A percentile compares a stretch with the other conserved stretches of the same genome.
These are phyloP conservation scores for Medakamo hakoo DNA, from an alignment of 139 green algal genomes.

Conservation along the genomic window DNA sequence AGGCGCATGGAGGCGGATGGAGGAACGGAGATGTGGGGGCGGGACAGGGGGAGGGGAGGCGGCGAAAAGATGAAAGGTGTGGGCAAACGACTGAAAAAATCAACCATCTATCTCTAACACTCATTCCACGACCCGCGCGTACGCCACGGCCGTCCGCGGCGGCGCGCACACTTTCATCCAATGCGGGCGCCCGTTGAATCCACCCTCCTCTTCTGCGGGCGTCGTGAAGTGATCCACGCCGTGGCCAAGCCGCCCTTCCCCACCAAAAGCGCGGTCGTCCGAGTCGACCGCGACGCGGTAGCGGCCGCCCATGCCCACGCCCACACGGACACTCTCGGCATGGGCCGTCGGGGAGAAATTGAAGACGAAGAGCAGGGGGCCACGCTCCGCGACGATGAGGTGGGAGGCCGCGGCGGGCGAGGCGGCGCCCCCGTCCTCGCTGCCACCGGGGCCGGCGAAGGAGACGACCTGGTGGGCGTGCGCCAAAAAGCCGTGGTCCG, in stretches of 20 bases:
- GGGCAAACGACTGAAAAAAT: too few relatives aligned
- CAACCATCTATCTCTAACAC: too few relatives aligned
- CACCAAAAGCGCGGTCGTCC: conserved; percentile 66
- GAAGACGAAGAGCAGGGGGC: conserved; percentile 88
- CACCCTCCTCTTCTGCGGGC: conserved; percentile 5
- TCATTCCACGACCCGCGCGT: conserved; percentile 23
- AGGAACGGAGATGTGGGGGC: too few relatives aligned
- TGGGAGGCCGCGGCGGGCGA: conserved; percentile 14
- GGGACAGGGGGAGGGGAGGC: too few relatives aligned
- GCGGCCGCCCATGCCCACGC: too few relatives aligned
- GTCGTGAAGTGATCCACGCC: conserved; percentile 59
- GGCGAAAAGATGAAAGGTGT: too few relatives aligned
- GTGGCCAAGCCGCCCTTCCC: conserved; percentile 47
- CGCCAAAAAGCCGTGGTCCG: conserved; percentile 34
- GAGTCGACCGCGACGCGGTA: conserved; percentile 76
- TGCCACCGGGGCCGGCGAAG: conserved; percentile 4
- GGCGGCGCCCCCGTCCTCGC: too few relatives aligned
- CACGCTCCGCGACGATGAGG: conserved; percentile 85
- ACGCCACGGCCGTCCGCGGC: conserved; percentile 37
- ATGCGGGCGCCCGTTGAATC: conserved; percentile 32
- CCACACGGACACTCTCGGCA: too few relatives aligned
- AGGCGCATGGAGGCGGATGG: too few relatives aligned
- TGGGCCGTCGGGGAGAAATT: conserved; percentile 88
- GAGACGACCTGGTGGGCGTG: conserved; percentile 13
- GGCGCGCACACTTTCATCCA: conserved; percentile 40